phyloP scores from a whole-genome alignment of 2,329 filamentous ascomycete genomes.

The Simplicillium aogashimaense region DNA sequence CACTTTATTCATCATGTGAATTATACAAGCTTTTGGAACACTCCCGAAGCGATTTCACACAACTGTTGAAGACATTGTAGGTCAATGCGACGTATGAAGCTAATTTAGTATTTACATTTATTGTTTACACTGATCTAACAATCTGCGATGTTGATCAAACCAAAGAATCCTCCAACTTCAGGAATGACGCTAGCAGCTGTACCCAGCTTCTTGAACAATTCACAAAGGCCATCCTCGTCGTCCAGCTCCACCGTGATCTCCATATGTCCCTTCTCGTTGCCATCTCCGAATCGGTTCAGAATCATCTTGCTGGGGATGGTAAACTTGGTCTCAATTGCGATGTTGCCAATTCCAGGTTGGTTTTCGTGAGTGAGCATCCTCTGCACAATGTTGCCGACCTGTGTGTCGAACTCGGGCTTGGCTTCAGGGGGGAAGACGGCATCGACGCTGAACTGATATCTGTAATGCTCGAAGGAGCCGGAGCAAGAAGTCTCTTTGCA shows the following conservation, averaged over 20 bases:
- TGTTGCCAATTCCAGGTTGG: conserved; percentile 4
- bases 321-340: conserved; percentile 7
- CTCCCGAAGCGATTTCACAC: no score
- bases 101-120: no score
- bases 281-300: conserved; percentile 7
- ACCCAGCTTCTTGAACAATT: conserved; percentile 6
- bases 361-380: conserved; percentile 7
- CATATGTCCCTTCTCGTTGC: conserved; percentile 7
- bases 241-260: conserved; percentile 4
- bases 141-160: conserved; percentile 6
- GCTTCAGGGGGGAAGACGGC: conserved; percentile 7
- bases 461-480: conserved; percentile 6
- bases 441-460: conserved; percentile 4
- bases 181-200: conserved; percentile 6
- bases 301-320: conserved; percentile 7
- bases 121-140: not conserved
- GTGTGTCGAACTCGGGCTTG: conserved; percentile 6
- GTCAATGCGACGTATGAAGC: no score
- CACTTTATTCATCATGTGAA: no score
- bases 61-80: no score
- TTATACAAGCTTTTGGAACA: no score
- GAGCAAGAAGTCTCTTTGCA: conserved; percentile 7
- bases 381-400: conserved; percentile 6
- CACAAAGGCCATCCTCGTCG: conserved; percentile 6
- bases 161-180: conserved; percentile 6